These are phyloP conservation scores for Vararia minispora DNA, from an alignment of 768 basidiomycete species.

Conservation along the genomic window DNA sequence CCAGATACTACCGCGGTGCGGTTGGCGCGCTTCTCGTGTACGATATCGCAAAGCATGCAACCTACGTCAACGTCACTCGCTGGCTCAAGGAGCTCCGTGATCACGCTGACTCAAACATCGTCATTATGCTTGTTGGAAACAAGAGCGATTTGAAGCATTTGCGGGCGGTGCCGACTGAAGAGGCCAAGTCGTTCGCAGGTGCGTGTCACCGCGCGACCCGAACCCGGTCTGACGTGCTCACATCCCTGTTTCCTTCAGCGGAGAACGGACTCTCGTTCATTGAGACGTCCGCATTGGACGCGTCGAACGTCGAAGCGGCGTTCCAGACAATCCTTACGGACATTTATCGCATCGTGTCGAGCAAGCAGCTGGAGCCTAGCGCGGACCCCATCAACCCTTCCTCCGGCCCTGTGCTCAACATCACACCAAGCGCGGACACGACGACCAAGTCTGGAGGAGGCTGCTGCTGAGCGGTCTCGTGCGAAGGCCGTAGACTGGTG, in stretches of 20 bases:
- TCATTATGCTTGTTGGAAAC: slow-evolving; percentile 95
- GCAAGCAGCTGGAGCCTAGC: slow-evolving; percentile 85
- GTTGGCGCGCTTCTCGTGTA: slow-evolving; percentile 89
- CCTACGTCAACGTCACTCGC: slow-evolving; percentile 87
- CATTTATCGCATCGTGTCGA: slow-evolving; percentile 95
- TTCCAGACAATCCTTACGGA: slow-evolving; percentile 97
- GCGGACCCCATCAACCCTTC: slow-evolving; percentile 69
- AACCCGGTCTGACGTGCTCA: background rate
- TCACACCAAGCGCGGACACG: slow-evolving; percentile 64
- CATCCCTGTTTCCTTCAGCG: slow-evolving; percentile 31
- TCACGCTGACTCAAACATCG: slow-evolving; percentile 88
- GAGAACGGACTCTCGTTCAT: slow-evolving; percentile 93
- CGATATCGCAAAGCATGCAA: slow-evolving; percentile 89
- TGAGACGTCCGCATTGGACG: slow-evolving; percentile 99
- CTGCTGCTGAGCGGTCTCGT: slow-evolving; percentile 48
- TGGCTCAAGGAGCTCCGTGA: slow-evolving; percentile 97
- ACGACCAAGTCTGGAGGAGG: slow-evolving; percentile 43
- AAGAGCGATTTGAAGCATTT: slow-evolving; percentile 99
- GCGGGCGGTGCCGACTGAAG: slow-evolving; percentile 92
- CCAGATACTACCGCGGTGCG: slow-evolving; percentile 94
- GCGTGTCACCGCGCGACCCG: slow-evolving; percentile 21
- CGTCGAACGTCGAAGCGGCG: slow-evolving; percentile 93
- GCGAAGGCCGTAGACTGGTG: background rate
- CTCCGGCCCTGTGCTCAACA: slow-evolving; percentile 74
- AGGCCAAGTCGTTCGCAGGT: slow-evolving; percentile 89